These are phyloP conservation scores for Rosa lucieae DNA, from an alignment of 306 rosid species.

Conservation along the genomic window DNA sequence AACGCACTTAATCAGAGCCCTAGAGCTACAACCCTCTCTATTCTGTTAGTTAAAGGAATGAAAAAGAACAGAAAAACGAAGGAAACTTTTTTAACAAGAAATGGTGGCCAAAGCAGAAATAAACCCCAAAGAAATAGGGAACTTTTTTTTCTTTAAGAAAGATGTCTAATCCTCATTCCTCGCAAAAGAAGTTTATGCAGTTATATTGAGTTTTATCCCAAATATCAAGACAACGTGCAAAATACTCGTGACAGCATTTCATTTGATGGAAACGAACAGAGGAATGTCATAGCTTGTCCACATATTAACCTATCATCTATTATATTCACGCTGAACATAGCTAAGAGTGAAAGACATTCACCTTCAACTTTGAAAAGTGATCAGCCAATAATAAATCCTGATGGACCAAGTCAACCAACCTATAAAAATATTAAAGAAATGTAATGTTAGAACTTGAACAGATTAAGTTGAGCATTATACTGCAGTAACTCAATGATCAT, in stretches of 20 bases:
- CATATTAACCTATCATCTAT: slow-evolving; percentile 15
- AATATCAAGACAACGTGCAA: neutral
- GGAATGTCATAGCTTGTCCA: slow-evolving; percentile 12
- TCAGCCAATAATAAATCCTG: slow-evolving; percentile 87
- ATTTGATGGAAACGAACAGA: neutral
- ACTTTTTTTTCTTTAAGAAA: neutral
- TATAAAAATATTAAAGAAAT: slow-evolving; percentile 27
- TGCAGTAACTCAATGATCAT: slow-evolving; percentile 15
- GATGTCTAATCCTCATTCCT: neutral
- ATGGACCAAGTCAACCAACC: slow-evolving; percentile 89
- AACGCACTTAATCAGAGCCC: neutral
- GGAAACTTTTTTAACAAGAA: neutral
- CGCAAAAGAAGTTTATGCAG: neutral
- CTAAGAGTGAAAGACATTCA: slow-evolving; percentile 32
- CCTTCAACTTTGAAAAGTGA: slow-evolving; percentile 85
- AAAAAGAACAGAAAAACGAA: neutral
- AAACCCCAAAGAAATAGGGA: neutral
- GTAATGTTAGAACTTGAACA: slow-evolving; percentile 23
- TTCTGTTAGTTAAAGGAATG: neutral
- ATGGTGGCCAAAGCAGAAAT: neutral
- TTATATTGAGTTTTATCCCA: neutral
- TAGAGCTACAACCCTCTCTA: neutral
- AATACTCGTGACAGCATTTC: neutral
- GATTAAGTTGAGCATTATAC: slow-evolving; percentile 9
- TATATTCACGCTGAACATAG: slow-evolving; percentile 14